A percentile compares a stretch with the other conserved stretches of the same genome.
Evolutionary conservation across 2,329 filamentous ascomycete genomes (phyloP).

Genomic region (Pseudogymnoascus sp.): DNA sequence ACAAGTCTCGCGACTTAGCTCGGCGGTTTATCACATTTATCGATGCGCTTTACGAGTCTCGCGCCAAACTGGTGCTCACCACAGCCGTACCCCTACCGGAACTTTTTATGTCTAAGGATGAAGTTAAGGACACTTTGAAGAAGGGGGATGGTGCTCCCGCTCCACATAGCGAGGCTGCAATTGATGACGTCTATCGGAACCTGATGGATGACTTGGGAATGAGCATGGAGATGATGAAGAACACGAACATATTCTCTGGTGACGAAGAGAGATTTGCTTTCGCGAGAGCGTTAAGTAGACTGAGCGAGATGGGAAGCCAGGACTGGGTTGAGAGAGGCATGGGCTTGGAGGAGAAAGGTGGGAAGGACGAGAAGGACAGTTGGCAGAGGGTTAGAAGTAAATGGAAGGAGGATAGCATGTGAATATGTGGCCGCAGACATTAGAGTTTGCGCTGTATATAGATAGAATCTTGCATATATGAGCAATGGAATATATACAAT

Average conservation of each 20-base stretch:
- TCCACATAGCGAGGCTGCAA: constrained; percentile 29
- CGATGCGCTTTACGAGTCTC: constrained; percentile 85
- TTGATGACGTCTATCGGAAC: constrained; percentile 64
- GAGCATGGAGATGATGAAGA: constrained; percentile 77
- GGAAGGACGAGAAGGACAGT: constrained; percentile 36
- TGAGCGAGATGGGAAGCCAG: constrained; percentile 87
- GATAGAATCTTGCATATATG: constrained; percentile 6
- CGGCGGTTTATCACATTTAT: constrained; percentile 95
- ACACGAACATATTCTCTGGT: constrained; percentile 78
- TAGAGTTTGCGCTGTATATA: constrained; percentile 1
- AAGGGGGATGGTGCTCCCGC: constrained; percentile 35
- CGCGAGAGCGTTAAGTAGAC: constrained; percentile 71
- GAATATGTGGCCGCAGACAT: constrained; percentile 6
- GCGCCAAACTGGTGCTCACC: constrained; percentile 92
- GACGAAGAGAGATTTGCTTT: constrained; percentile 98
- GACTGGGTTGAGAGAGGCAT: constrained; percentile 86
- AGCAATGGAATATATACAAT: constrained; percentile 1
- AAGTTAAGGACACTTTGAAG: constrained; percentile 53
- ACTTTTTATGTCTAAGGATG: constrained; percentile 70
- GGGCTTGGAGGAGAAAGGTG: constrained; percentile 35
- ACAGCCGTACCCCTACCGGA: constrained; percentile 76
- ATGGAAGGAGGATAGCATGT: constrained; percentile 39
- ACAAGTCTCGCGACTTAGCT: constrained; percentile 76
- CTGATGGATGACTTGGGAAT: constrained; percentile 83
- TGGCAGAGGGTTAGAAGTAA: constrained; percentile 40